Evolutionary conservation across 1,284 basidiomycete species (phyloP).

Genomic region (Termitomyces sp.): DNA sequence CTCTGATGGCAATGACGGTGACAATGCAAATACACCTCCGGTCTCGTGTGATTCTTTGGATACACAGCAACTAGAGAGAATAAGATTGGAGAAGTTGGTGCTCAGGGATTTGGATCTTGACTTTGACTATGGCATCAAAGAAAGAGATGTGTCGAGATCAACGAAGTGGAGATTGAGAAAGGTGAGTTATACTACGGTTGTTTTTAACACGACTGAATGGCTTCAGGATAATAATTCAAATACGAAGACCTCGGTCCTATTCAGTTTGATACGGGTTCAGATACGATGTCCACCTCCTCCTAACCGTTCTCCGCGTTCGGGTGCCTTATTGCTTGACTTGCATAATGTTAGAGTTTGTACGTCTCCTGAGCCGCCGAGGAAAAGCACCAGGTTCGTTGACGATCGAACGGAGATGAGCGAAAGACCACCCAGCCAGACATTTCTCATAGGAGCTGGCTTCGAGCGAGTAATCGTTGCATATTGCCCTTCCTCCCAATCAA

Average conservation of each 20-base stretch:
- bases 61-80: constrained; percentile 27
- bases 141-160: neutral
- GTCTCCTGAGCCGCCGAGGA: constrained; percentile 22
- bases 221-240: constrained; percentile 8
- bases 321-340: constrained; percentile 61
- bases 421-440: constrained; percentile 17
- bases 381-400: constrained; percentile 39
- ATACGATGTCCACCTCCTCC: constrained; percentile 51
- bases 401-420: constrained; percentile 1
- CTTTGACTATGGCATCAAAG: constrained; percentile 38
- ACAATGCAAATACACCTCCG: constrained; percentile 33
- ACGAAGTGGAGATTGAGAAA: constrained; percentile 13
- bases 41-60: constrained; percentile 28
- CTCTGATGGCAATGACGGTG: constrained; percentile 19
- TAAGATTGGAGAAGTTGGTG: constrained; percentile 44
- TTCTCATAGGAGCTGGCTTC: constrained; percentile 37
- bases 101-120: constrained; percentile 52
- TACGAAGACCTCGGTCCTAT: constrained; percentile 29
- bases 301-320: constrained; percentile 46
- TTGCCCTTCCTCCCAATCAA: constrained; percentile 32
- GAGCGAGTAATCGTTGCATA: constrained; percentile 45
- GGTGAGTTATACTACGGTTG: constrained; percentile 18
- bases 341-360: constrained; percentile 46
- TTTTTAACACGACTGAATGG: constrained; percentile 2
- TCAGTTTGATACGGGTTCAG: constrained; percentile 58